Evolutionary conservation across 164 flowering plant species (phyloP).

Genomic region (Vitis rupestris): DNA sequence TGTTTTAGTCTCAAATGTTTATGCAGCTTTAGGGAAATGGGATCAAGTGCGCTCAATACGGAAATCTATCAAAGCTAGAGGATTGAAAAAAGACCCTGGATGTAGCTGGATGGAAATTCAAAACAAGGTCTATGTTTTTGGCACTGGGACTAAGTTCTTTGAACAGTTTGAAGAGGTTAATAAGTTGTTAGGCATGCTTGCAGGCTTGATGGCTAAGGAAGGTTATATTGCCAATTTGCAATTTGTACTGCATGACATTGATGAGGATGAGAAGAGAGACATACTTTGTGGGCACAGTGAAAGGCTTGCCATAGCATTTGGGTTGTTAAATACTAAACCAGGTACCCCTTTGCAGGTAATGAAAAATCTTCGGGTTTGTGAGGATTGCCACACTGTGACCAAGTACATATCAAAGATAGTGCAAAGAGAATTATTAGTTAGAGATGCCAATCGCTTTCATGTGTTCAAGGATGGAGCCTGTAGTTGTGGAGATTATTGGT

Average conservation of each 20-base stretch:
- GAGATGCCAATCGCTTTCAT: constrained; percentile 54
- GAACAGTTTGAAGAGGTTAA: constrained; percentile 31
- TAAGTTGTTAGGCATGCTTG: constrained; percentile 23
- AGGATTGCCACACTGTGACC: constrained; percentile 45
- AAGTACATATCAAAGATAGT: constrained; percentile 42
- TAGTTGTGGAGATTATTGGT: constrained; percentile 53
- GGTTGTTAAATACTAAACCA: constrained; percentile 38
- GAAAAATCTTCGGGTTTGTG: constrained; percentile 52
- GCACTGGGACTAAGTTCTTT: constrained; percentile 22
- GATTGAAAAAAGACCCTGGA: constrained; percentile 43
- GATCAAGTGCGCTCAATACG: constrained; percentile 33
- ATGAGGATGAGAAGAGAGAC: constrained; percentile 41
- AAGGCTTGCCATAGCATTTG: constrained; percentile 51
- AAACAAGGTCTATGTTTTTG: constrained; percentile 34
- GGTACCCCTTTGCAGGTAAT: constrained; percentile 40
- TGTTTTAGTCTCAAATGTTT: constrained; percentile 45
- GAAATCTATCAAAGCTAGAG: constrained; percentile 31
- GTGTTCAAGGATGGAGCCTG: constrained; percentile 41
- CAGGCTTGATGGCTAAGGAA: constrained; percentile 37
- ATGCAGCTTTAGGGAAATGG: constrained; percentile 48
- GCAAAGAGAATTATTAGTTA: constrained; percentile 37
- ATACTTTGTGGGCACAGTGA: constrained; percentile 51
- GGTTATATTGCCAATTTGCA: constrained; percentile 44
- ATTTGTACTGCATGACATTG: constrained; percentile 43
- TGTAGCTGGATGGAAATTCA: constrained; percentile 47